These are phyloP conservation scores for Panaeolus papilionaceus DNA, from an alignment of 768 basidiomycete genomes.

Conservation along the genomic window DNA sequence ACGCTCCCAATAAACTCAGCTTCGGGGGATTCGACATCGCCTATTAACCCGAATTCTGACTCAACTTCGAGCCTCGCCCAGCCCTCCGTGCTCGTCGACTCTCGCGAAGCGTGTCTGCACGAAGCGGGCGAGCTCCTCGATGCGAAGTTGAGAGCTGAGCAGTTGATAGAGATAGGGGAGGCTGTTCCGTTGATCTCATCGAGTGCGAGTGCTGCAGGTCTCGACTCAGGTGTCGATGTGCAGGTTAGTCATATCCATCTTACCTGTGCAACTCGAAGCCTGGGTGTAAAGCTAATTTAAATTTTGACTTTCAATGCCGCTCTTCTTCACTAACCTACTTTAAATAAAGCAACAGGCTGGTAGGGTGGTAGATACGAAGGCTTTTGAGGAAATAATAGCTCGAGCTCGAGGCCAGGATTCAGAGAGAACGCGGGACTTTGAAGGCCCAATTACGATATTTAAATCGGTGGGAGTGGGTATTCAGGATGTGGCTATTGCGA, in stretches of 20 bases:
- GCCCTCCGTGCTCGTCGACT: constrained; percentile 70
- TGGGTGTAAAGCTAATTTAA: too few species aligned
- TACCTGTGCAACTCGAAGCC: too few species aligned
- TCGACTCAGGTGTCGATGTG: neutral
- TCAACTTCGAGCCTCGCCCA: neutral
- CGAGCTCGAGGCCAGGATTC: too few species aligned
- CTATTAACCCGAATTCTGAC: neutral
- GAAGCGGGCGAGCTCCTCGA: constrained; percentile 88
- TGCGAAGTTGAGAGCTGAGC: constrained; percentile 43
- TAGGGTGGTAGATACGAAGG: constrained; percentile 17
- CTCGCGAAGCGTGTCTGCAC: constrained; percentile 64
- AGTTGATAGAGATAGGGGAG: constrained; percentile 75
- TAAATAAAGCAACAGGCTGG: too few species aligned
- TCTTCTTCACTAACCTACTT: too few species aligned
- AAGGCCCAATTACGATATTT: constrained; percentile 74
- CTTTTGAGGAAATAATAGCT: neutral
- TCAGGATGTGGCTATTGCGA: constrained; percentile 88
- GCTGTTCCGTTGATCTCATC: constrained; percentile 37
- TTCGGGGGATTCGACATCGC: neutral
- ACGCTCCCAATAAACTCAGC: neutral
- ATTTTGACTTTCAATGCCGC: too few species aligned
- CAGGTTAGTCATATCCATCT: neutral
- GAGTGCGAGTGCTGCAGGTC: too few species aligned
- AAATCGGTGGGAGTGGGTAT: constrained; percentile 88
- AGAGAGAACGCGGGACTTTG: constrained; percentile 22